These are phyloP conservation scores for Cornus controversa DNA, from an alignment of 148 eudicot species.

Conservation along the genomic window DNA sequence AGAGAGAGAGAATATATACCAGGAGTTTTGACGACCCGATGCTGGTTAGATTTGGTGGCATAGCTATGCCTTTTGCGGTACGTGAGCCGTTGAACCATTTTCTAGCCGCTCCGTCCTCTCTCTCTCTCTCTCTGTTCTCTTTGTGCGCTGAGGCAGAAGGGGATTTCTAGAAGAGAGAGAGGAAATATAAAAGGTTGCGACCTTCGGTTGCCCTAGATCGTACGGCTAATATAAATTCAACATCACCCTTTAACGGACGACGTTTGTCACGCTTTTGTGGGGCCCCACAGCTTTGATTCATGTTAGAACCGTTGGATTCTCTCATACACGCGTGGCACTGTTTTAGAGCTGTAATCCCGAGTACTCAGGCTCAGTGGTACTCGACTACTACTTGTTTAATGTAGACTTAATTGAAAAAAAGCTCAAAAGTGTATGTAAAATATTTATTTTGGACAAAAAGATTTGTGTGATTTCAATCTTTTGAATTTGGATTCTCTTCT, in stretches of 20 bases:
- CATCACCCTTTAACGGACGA: not conserved
- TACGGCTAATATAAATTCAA: not conserved
- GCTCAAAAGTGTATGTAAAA: too few species aligned
- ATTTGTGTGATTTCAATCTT: too few species aligned
- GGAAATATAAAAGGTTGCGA: not conserved
- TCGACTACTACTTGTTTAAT: too few species aligned
- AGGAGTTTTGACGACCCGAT: slow-evolving; percentile 67
- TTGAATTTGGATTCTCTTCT: too few species aligned
- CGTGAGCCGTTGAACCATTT: slow-evolving; percentile 61
- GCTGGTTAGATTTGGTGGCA: slow-evolving; percentile 73
- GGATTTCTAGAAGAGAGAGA: not conserved
- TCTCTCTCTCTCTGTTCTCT: slow-evolving; percentile 12
- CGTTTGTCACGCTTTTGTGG: not conserved
- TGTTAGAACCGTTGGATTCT: too few species aligned
- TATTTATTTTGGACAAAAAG: too few species aligned
- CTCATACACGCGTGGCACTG: too few species aligned
- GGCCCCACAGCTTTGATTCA: too few species aligned
- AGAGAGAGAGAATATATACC: slow-evolving; percentile 26
- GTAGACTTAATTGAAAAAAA: too few species aligned
- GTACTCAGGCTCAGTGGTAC: too few species aligned
- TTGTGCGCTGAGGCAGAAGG: slow-evolving; percentile 5
- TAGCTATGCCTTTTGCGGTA: slow-evolving; percentile 61
- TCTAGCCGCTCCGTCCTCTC: slow-evolving; percentile 8
- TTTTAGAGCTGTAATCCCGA: too few species aligned
- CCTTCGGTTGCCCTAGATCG: slow-evolving; percentile 2